Percentiles rank a stretch among this genome's conserved stretches.
phyloP scores from a whole-genome alignment of 768 basidiomycete species.

The Inosperma sp. region DNA sequence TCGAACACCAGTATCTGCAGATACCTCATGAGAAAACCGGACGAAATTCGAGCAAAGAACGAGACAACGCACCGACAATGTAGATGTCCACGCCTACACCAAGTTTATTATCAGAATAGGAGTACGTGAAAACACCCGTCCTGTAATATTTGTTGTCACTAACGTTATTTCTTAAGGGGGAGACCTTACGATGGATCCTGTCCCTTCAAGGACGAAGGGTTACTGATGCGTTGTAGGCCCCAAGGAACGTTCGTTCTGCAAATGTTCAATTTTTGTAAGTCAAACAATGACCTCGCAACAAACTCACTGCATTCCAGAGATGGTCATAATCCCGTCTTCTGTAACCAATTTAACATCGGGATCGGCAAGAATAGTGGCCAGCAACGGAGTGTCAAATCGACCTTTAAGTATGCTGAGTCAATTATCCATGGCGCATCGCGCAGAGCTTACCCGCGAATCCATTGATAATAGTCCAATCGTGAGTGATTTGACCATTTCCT shows the following conservation, averaged over 20 bases:
- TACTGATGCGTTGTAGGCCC: constrained; percentile 21
- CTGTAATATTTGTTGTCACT: not conserved
- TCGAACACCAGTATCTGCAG: constrained; percentile 7
- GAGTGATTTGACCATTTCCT: constrained; percentile 1
- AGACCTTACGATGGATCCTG: not conserved
- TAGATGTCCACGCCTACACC: constrained; percentile 28
- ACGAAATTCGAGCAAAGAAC: not conserved
- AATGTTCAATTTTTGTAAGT: not conserved
- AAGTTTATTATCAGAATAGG: constrained; percentile 3
- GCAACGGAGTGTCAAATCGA: constrained; percentile 17
- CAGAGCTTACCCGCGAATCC: constrained; percentile 27
- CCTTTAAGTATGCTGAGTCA: constrained; percentile 6
- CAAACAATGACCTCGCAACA: too few species aligned
- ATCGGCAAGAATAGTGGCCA: constrained; percentile 23
- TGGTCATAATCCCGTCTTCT: constrained; percentile 30
- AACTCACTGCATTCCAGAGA: constrained; percentile 20
- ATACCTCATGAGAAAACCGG: not conserved
- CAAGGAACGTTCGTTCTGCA: constrained; percentile 24
- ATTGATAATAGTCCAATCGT: constrained; percentile 28
- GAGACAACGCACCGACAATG: constrained; percentile 10
- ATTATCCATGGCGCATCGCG: not conserved
- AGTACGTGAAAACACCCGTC: constrained; percentile 14
- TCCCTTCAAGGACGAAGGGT: not conserved
- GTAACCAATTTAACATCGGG: constrained; percentile 25
- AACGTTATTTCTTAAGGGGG: too few species aligned